Evolutionary conservation across 2,329 filamentous ascomycete species (phyloP).

Genomic region (Chaetomiaceae sp.): DNA sequence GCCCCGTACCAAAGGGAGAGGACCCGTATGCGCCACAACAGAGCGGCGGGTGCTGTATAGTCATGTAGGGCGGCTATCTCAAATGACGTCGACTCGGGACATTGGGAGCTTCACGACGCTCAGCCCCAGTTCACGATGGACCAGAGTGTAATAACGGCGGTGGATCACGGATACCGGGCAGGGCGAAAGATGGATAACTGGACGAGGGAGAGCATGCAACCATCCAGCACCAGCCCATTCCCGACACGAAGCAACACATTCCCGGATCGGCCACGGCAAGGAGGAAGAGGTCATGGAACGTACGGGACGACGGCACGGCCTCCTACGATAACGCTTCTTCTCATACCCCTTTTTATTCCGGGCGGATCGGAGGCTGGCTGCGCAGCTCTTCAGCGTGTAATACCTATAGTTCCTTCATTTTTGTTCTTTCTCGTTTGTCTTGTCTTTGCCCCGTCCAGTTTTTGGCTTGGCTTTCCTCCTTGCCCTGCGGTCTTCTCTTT

Average conservation of each 20-base stretch:
- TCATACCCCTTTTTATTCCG: conserved; percentile 25
- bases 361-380: conserved; percentile 24
- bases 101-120: not conserved
- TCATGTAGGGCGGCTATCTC: conserved; percentile 64
- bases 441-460: conserved; percentile 21
- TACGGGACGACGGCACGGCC: conserved; percentile 24
- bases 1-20: conserved; percentile 86
- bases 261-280: conserved; percentile 8
- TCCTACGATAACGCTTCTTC: conserved; percentile 27
- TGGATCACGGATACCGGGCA: conserved; percentile 3
- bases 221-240: conserved; percentile 1
- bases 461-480: conserved; percentile 11
- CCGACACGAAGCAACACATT: conserved; percentile 3
- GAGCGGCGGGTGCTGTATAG: conserved; percentile 84
- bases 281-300: conserved; percentile 18
- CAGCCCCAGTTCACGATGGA: too few species aligned
- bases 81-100: conserved; percentile 5
- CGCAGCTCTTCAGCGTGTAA: conserved; percentile 33
- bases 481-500: conserved; percentile 14
- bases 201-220: not conserved
- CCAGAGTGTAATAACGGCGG: too few species aligned
- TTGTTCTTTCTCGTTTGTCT: conserved; percentile 20
- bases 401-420: conserved; percentile 28
- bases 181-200: not conserved
- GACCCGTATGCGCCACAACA: conserved; percentile 98